Percentiles rank a stretch among this genome's conserved stretches.
Conservation (phyloP, 768 basidiomycete genomes). For the Tricholoma sp. region DNA sequence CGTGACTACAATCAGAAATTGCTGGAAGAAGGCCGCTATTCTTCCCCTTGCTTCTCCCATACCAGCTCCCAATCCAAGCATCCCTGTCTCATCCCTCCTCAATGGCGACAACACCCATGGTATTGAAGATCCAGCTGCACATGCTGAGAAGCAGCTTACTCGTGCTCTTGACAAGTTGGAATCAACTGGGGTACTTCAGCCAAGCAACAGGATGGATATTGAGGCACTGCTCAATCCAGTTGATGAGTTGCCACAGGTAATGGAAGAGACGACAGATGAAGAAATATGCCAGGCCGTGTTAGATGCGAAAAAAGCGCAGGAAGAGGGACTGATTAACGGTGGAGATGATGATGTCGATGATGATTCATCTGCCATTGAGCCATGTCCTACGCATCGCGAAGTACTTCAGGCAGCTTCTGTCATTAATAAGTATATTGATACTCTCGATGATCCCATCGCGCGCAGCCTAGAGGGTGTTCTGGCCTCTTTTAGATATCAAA, state of each 20-base stretch:
- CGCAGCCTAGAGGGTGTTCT: no score
- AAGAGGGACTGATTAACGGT: no score
- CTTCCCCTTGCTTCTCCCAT: neutral
- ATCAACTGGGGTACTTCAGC: constrained; percentile 15
- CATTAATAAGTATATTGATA: no score
- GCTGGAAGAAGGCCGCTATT: neutral
- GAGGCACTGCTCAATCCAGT: neutral
- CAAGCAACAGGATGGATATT: constrained; percentile 15
- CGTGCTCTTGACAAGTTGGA: neutral
- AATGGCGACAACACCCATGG: constrained; percentile 1
- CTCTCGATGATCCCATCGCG: no score
- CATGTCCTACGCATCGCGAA: no score
- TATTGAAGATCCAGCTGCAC: neutral
- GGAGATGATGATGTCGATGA: no score
- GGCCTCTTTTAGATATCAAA: no score
- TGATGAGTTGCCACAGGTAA: constrained; percentile 11
- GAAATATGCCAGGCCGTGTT: no score
- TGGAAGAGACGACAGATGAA: no score
- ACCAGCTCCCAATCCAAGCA: constrained; percentile 3
- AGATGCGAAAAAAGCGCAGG: no score
- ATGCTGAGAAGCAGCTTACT: constrained; percentile 10
- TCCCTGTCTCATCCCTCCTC: constrained; percentile 20
- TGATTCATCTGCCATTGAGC: no score
- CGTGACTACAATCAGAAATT: neutral
- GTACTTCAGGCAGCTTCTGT: no score